Percentiles rank a stretch among this genome's conserved stretches.
phyloP scores from a whole-genome alignment of 805 yeast genomes.

The Metschnikowia anglica region DNA sequence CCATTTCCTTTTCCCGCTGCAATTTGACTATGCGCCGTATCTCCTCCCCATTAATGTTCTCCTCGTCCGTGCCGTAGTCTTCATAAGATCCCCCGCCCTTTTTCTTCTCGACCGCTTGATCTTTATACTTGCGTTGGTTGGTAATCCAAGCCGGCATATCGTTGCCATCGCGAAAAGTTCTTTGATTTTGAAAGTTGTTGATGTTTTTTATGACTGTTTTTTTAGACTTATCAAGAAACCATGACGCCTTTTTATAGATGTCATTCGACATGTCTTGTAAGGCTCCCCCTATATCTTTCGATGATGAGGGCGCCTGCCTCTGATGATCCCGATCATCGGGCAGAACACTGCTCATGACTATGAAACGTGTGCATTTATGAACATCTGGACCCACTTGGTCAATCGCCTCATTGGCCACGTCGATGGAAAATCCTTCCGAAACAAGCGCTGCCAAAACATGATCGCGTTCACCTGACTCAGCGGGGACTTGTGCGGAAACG shows the following conservation, averaged over 20 bases:
- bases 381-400: conserved; percentile 57
- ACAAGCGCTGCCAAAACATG: conserved; percentile 62
- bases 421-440: conserved; percentile 76
- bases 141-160: conserved; percentile 74
- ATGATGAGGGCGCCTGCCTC: not conserved
- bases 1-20: conserved; percentile 39
- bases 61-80: conserved; percentile 49
- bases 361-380: conserved; percentile 61
- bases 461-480: conserved; percentile 32
- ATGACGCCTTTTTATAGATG: conserved; percentile 58
- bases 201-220: conserved; percentile 62
- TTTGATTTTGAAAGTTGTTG: conserved; percentile 48
- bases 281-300: conserved; percentile 27
- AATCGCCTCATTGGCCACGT: conserved; percentile 60
- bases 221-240: conserved; percentile 56
- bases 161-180: conserved; percentile 16
- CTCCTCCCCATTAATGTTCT: conserved; percentile 44
- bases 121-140: conserved; percentile 50
- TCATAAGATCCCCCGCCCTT: conserved; percentile 37
- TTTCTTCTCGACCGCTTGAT: conserved; percentile 35
- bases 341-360: conserved; percentile 48
- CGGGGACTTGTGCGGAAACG: not conserved
- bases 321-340: conserved; percentile 1
- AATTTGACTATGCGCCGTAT: conserved; percentile 38
- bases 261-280: conserved; percentile 56